Evolutionary conservation across 192 early-diverging fungal genomes (phyloP).

Genomic region (Bifiguratus adelaidae): DNA sequence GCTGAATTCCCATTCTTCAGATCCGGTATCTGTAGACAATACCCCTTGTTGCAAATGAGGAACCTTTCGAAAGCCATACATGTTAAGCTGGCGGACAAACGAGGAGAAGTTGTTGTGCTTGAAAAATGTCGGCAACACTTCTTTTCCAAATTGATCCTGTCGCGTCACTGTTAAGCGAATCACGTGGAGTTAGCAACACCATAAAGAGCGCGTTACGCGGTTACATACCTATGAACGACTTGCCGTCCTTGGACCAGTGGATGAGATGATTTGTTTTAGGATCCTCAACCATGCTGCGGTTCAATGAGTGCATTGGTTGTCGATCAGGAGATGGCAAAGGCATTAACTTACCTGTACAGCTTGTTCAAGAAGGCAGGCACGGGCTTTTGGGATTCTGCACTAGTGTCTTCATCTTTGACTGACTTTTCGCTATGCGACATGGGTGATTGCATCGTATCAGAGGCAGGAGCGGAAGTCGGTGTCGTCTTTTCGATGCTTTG

Average conservation of each 20-base stretch:
- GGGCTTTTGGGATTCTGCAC: too few species aligned
- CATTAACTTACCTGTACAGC: constrained; percentile 64
- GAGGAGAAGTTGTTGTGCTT: constrained; percentile 89
- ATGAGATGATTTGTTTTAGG: constrained; percentile 74
- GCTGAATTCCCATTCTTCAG: constrained; percentile 88
- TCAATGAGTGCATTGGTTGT: not conserved
- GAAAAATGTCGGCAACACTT: constrained; percentile 77
- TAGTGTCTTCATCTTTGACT: too few species aligned
- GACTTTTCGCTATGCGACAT: too few species aligned
- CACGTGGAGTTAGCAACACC: not conserved
- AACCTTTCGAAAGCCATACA: constrained; percentile 97
- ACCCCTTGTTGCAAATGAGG: constrained; percentile 91
- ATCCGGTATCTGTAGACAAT: constrained; percentile 56
- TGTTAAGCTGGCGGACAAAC: constrained; percentile 88
- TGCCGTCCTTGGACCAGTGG: constrained; percentile 80
- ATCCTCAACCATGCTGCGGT: constrained; percentile 82
- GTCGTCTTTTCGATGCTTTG: too few species aligned
- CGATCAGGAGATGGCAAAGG: not conserved
- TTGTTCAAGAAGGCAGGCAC: constrained; percentile 93
- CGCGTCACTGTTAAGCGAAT: constrained; percentile 26
- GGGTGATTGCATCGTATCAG: too few species aligned
- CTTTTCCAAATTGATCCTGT: constrained; percentile 73
- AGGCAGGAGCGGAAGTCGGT: too few species aligned
- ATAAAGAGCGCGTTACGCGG: not conserved
- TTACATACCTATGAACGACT: constrained; percentile 67